These are phyloP conservation scores for Iberis pinnata DNA, from an alignment of 345 rosid genomes.

Conservation along the genomic window DNA sequence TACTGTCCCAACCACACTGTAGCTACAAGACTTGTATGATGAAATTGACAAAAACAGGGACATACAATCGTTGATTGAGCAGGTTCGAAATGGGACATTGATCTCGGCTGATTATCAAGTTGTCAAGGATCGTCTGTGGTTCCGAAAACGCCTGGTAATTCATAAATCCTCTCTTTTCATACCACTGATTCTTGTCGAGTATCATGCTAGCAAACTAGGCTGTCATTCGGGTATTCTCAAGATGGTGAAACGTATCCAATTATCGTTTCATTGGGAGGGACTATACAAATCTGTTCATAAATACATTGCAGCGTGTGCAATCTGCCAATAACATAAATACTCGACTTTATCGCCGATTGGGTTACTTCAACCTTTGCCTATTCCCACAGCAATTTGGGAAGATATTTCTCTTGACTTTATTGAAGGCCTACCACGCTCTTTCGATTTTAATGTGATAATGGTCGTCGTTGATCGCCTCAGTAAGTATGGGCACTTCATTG, in stretches of 20 bases:
- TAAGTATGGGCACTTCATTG: background rate
- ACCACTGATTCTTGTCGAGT: background rate
- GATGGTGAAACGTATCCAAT: background rate
- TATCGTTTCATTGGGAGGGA: background rate
- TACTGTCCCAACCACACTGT: too few species aligned
- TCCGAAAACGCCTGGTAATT: background rate
- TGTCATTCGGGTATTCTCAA: background rate
- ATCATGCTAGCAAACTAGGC: background rate
- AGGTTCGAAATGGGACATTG: too few species aligned
- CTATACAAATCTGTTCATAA: background rate
- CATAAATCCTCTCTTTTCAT: background rate
- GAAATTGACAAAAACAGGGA: too few species aligned
- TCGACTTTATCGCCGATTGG: background rate
- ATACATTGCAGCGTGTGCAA: background rate
- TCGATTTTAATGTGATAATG: background rate
- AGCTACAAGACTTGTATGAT: background rate
- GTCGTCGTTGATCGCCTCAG: background rate
- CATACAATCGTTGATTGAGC: too few species aligned
- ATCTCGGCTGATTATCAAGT: background rate
- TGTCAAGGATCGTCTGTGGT: background rate
- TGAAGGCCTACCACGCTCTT: background rate
- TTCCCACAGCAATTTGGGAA: background rate
- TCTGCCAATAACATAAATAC: background rate
- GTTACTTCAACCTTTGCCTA: background rate
- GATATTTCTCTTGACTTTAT: background rate